Base-by-base conservation (phyloP, 1,284 basidiomycete genomes). In the Dichomitus squalens region DNA sequence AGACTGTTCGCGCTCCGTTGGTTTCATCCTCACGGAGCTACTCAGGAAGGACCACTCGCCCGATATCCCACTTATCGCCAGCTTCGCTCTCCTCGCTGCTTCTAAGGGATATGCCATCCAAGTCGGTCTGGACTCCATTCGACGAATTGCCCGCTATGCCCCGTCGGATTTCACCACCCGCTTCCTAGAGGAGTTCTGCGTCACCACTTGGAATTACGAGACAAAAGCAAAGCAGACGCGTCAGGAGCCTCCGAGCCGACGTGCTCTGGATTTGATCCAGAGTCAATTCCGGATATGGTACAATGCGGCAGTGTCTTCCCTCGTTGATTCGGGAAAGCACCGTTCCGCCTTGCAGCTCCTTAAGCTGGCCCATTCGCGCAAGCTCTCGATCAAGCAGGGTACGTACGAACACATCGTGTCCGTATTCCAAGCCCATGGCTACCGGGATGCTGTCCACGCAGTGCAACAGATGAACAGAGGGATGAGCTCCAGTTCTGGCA, bases 21-120 rank as follows among this genome's bases (percentile, higher is more conserved):
- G 54, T 27, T 43, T 36, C n/a, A 44, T 69, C 8, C 50, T 70
- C 36, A 46, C 55, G 1, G 41, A 53, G 18, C 27, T 43, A 3
- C 35, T 58, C 9, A 59, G 54, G 27, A 49, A 58, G n/a, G 52
- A 64, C 27, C 27, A 44, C 3, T 29, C 46, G 1, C 59, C 64
- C 14, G 67, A 72, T 44, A 60, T 74, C 16, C 56, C 67, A 12
- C 55, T 65, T 27, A 39, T 72, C 23, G 57, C 59, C 16, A 51
- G 36, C n/a, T 74, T 66, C 46, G 67, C 64, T 5, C 29, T 72
- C 20, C 61, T 69, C 25, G 59, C 63, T 33, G 66, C 69, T 7
- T 59, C 62, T 2, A 73, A 71, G 50, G 73, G 73, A 2, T 70
- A 68, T 49, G 67, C 58, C 12, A 44, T 18, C 12, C 21, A 9